These are phyloP conservation scores for Aspergillus thermomutatus DNA, from an alignment of 2,329 filamentous ascomycete species.

Conservation along the genomic window DNA sequence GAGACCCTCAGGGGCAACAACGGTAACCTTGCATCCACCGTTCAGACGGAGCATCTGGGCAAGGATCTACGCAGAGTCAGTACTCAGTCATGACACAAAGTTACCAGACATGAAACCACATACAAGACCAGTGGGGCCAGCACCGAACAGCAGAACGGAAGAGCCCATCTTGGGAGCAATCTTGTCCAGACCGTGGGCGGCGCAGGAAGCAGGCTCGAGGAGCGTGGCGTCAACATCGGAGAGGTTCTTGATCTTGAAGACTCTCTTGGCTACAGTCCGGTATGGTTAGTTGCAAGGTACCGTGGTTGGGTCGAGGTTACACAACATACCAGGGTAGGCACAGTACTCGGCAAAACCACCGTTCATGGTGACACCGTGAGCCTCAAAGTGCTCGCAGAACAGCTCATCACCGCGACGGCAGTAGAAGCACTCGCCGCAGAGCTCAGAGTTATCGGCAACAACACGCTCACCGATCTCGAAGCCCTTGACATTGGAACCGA, in stretches of 20 bases:
- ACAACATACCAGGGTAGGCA: conserved; percentile 43
- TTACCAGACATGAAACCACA: conserved; percentile 63
- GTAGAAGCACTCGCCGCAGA: conserved; percentile 71
- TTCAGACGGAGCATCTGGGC: conserved; percentile 63
- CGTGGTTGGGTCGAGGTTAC: background rate
- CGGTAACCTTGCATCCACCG: conserved; percentile 66
- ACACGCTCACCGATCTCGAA: conserved; percentile 63
- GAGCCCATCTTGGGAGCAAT: conserved; percentile 64
- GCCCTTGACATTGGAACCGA: conserved; percentile 57
- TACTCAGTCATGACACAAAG: conserved; percentile 50
- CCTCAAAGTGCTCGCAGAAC: conserved; percentile 67
- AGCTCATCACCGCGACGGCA: conserved; percentile 66
- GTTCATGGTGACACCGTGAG: conserved; percentile 58
- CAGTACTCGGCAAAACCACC: conserved; percentile 72
- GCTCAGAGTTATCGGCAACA: conserved; percentile 53
- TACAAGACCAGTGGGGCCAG: conserved; percentile 64
- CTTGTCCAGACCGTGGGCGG: conserved; percentile 67
- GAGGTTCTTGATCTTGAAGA: conserved; percentile 67
- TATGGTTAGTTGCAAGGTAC: background rate
- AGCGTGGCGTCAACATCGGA: conserved; percentile 67
- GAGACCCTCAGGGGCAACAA: conserved; percentile 65
- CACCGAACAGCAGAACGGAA: conserved; percentile 65
- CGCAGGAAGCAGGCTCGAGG: conserved; percentile 67
- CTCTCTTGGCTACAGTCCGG: conserved; percentile 44
- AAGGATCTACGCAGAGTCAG: conserved; percentile 36